A percentile compares a stretch with the other conserved stretches of the same genome.
These are phyloP conservation scores for Geum urbanum DNA, from an alignment of 306 rosid species.

Conservation along the genomic window DNA sequence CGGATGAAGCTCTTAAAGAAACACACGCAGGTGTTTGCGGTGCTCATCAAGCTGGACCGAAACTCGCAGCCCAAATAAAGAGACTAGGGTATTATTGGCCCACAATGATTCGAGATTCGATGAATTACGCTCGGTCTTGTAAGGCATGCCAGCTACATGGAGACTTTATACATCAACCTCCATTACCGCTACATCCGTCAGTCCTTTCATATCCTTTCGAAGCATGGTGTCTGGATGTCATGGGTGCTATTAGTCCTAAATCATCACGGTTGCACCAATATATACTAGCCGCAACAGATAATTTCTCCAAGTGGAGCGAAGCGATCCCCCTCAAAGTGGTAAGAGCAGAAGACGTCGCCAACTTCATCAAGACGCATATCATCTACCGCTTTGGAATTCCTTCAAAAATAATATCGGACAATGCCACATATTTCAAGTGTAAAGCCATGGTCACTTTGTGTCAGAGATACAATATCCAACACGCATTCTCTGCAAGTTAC, in stretches of 20 bases:
- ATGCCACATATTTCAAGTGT: background rate
- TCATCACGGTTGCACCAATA: background rate
- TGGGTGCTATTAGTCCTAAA: background rate
- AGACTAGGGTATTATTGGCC: background rate
- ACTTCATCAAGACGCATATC: background rate
- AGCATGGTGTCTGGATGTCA: background rate
- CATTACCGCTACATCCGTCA: background rate
- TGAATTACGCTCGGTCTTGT: too few relatives aligned
- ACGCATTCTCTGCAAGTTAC: background rate
- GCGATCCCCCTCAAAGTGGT: background rate
- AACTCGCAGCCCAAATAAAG: background rate
- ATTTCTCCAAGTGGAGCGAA: background rate
- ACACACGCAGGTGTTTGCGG: too few relatives aligned
- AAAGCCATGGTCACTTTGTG: background rate
- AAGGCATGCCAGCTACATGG: background rate
- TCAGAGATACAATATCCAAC: background rate
- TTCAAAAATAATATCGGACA: background rate
- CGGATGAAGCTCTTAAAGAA: too few relatives aligned
- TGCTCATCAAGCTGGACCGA: background rate
- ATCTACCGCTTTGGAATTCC: background rate
- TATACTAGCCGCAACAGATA: background rate
- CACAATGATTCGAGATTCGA: too few relatives aligned
- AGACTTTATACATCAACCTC: background rate
- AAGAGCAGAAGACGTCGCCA: background rate
- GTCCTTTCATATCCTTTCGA: background rate